These are phyloP conservation scores for Clausena lansium DNA, from an alignment of 345 rosid species.

Conservation along the genomic window DNA sequence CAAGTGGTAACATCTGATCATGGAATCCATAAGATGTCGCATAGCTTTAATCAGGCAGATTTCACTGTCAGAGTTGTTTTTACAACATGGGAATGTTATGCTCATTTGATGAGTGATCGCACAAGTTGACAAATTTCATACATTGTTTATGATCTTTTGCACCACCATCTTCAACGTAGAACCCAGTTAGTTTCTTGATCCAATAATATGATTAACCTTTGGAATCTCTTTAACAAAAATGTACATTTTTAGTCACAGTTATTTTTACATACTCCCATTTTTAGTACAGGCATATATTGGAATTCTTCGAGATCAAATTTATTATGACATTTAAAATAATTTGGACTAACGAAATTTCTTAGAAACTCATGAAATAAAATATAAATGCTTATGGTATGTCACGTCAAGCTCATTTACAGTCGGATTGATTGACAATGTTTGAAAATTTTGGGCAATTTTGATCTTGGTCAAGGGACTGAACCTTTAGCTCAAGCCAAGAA, in stretches of 20 bases:
- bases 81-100: background rate
- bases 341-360: no score
- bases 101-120: background rate
- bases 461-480: constrained; percentile 15
- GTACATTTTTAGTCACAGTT: no score
- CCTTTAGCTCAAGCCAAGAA: constrained; percentile 9
- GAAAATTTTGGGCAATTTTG: background rate
- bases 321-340: no score
- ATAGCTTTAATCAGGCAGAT: background rate
- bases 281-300: no score
- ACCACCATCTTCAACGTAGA: background rate
- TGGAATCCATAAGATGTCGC: background rate
- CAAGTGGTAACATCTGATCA: background rate
- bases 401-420: background rate
- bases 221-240: no score
- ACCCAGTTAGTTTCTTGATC: background rate
- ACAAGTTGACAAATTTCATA: background rate
- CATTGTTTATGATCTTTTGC: background rate
- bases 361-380: background rate
- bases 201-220: no score
- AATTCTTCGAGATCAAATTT: no score
- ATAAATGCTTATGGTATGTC: background rate
- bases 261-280: no score
- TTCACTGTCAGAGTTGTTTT: background rate
- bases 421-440: background rate